phyloP scores from a whole-genome alignment of 768 basidiomycete species.

The Boletus pseudo-olivaceus region DNA sequence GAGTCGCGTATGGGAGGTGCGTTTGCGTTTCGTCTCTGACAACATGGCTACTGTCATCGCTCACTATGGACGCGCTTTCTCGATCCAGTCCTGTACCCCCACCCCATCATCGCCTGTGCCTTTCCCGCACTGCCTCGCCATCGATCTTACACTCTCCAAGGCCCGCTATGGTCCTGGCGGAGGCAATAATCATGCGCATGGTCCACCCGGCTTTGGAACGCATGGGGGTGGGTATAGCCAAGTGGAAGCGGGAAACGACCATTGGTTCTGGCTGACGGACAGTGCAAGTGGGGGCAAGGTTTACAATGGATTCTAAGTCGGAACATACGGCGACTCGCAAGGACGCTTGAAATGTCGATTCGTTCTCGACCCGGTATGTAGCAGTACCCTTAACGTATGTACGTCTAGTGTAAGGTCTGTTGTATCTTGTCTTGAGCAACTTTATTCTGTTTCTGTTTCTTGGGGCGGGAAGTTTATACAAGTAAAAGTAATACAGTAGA shows the following conservation, averaged over 20 bases:
- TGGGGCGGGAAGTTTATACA: too few relatives aligned
- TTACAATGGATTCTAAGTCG: background rate
- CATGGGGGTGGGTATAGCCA: slow-evolving; percentile 18
- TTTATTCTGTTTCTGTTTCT: too few relatives aligned
- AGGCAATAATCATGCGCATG: slow-evolving; percentile 12
- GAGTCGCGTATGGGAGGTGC: slow-evolving; percentile 53
- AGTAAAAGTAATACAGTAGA: too few relatives aligned
- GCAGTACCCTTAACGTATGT: background rate
- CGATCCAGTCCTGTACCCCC: slow-evolving; percentile 14
- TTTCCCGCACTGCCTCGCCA: slow-evolving; percentile 1
- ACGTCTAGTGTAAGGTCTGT: background rate
- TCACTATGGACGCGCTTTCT: background rate
- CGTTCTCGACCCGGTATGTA: background rate
- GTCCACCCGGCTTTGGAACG: slow-evolving; percentile 12
- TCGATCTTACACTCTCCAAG: slow-evolving; percentile 13
- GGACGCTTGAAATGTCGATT: background rate
- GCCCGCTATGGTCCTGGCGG: slow-evolving; percentile 12
- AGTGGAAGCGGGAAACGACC: slow-evolving; percentile 16
- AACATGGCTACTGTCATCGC: background rate
- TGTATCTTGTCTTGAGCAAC: too few relatives aligned
- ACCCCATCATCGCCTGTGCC: slow-evolving; percentile 5
- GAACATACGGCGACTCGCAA: too few relatives aligned
- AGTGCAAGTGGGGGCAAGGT: slow-evolving; percentile 9
- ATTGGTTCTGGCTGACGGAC: slow-evolving; percentile 23
- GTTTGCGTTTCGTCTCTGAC: slow-evolving; percentile 14